Base-by-base conservation (phyloP, 2,329 filamentous ascomycete species). In the Thelonectria olida region DNA sequence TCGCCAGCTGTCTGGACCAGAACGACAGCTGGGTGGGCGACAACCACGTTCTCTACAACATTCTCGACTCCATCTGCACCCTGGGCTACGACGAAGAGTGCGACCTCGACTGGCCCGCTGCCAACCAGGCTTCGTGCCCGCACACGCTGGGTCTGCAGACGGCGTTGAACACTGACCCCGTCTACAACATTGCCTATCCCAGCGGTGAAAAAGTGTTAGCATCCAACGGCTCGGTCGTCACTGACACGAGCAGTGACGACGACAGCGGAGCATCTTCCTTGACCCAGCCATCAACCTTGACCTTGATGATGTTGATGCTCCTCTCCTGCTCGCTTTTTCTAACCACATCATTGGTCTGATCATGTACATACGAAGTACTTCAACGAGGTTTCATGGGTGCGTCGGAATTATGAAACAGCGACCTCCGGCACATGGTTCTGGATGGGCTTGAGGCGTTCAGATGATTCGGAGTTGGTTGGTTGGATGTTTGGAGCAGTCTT, bases 31-130 rank as follows among this genome's bases (percentile, higher is more conserved):
- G 82, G 81, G 81, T 85, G 10, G 81, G 75, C 20, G 58, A 79
- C 4, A 81, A 86, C 70, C 78, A 82, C 67, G 75, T 77, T 1
- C 71, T 84, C 13, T 84, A 80, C 72, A 87, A 87, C 69, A 83
- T 86, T 45, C 72, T 77, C 58, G 84, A 86, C 64, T 63, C 80
- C 1, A 70, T 82, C 27, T 85, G 83, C 68, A 79, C 78, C 1
- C 64, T 78, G 20, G 83, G 83, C 17, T 69, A 74, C 49, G 78
- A 85, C 61, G 83, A 85, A 73, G 63, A 64, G 41, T 85, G 83
- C 72, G 70, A 73, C 2, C 70, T 84, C 23, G 76, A 83, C 54
- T 80, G 78, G 73, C 78, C 78, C 0, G 65, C 61, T 12, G 72
- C 72, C 50, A 84, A 84, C 68, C 82, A 84, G 71, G 73, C 82